phyloP scores from a whole-genome alignment of 129 eudicot species.

The Mikania micrantha region DNA sequence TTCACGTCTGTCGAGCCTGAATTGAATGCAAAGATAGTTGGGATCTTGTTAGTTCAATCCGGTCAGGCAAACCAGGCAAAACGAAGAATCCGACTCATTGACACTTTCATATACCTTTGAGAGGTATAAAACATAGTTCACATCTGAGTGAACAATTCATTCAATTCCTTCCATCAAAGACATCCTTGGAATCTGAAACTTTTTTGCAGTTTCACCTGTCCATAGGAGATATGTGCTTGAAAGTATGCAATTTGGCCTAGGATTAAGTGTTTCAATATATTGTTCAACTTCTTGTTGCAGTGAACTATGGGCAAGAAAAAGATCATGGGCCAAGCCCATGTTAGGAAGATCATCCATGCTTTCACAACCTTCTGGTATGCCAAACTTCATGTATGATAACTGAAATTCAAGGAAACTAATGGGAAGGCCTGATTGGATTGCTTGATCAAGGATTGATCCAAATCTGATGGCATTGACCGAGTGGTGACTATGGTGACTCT shows the following conservation, averaged over 20 bases:
- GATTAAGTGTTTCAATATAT: too few relatives aligned
- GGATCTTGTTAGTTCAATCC: constrained; percentile 39
- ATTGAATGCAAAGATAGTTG: constrained; percentile 34
- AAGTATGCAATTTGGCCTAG: not conserved
- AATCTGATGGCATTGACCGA: constrained; percentile 25
- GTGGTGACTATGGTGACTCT: constrained; percentile 39
- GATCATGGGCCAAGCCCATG: not conserved
- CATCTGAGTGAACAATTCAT: constrained; percentile 46
- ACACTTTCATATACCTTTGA: constrained; percentile 15
- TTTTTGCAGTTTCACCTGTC: constrained; percentile 37
- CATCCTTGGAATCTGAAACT: constrained; percentile 49
- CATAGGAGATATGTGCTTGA: constrained; percentile 37
- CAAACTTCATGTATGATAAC: constrained; percentile 39
- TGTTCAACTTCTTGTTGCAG: too few relatives aligned
- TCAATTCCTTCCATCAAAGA: constrained; percentile 53
- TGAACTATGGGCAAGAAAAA: constrained; percentile 5
- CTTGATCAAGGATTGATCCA: constrained; percentile 34
- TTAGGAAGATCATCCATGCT: constrained; percentile 38
- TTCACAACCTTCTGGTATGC: constrained; percentile 63
- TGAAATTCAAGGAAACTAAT: constrained; percentile 27
- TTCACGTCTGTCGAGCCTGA: not conserved
- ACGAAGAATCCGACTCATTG: constrained; percentile 24
- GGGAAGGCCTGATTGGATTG: constrained; percentile 31
- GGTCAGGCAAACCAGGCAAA: constrained; percentile 51
- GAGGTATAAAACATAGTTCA: constrained; percentile 30